Base-by-base conservation (phyloP, 2,329 filamentous ascomycete genomes). In the Coniella lustricola region DNA sequence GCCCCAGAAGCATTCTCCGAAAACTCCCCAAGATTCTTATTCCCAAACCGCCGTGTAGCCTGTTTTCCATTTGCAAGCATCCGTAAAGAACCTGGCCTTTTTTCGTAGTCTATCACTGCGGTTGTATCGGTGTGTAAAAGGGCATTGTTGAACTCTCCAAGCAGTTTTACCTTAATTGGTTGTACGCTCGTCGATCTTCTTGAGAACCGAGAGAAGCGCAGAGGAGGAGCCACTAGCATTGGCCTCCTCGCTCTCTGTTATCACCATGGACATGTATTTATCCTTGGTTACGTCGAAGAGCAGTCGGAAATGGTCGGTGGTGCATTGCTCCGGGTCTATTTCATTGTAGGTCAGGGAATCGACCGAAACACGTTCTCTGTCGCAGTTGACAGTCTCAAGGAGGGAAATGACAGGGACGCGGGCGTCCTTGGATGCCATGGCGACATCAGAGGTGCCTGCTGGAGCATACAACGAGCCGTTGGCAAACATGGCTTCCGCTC, bases 271-370 rank as follows among this genome's bases (percentile, higher is more conserved):
- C 55, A 97, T 83, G 60, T 89, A 90, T 59, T 88, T 85, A 3
- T 88, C 87, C 13, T 85, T 86, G 1, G 93, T 98, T 41, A 91
- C 87, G 64, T 98, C 93, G 62, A 95, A 96, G 67, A 97, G 81
- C 52, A 96, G 76, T 16, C 78, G 67, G 62, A 81, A 79, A 3
- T 66, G 68, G 34, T 71, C 70, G 16, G 69, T 67, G 14, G 73
- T 70, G 68, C 68, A 88, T 75, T 65, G 85, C 80, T 67, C 88
- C 61, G 64, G 90, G 76, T 68, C 90, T 54, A 96, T 84, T 71
- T 98, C 93, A 65, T 98, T 98, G 60, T 89, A 84, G 36, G 93
- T 91, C 56, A 97, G 87, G 20, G 89, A 91, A 67, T 97, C 93
- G 13, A 94, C 81, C 7, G 89, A 87, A 10, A 96, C 88, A 50